Evolutionary conservation across 2,329 filamentous ascomycete species (phyloP).

Genomic region (Hysterium pulicare): DNA sequence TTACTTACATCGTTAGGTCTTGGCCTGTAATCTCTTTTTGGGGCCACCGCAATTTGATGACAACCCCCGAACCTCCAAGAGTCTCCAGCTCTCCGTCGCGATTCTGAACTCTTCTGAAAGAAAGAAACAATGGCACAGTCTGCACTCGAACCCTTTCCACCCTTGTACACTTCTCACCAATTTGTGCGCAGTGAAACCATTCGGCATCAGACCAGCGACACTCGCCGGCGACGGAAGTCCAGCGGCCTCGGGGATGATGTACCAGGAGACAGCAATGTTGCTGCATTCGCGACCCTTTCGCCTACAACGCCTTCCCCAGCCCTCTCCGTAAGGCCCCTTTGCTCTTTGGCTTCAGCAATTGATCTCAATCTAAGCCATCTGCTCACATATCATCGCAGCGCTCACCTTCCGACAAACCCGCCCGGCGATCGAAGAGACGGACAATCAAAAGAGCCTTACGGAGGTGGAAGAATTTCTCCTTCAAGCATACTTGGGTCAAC

Average conservation of each 20-base stretch:
- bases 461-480: slow-evolving; percentile 44
- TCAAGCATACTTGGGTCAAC: slow-evolving; percentile 59
- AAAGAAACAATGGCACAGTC: slow-evolving; percentile 12
- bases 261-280: slow-evolving; percentile 51
- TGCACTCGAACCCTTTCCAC: slow-evolving; percentile 30
- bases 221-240: slow-evolving; percentile 41
- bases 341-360: too few relatives aligned
- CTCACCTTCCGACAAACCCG: slow-evolving; percentile 18
- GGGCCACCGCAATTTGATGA: not conserved
- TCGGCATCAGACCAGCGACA: slow-evolving; percentile 6
- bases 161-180: slow-evolving; percentile 17
- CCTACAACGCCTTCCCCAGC: slow-evolving; percentile 17
- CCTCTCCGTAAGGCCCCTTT: slow-evolving; percentile 16
- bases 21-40: slow-evolving; percentile 2
- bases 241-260: slow-evolving; percentile 52
- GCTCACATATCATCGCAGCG: slow-evolving; percentile 22
- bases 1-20: too few relatives aligned
- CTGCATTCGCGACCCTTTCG: slow-evolving; percentile 48
- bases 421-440: slow-evolving; percentile 45
- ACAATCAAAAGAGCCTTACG: slow-evolving; percentile 44
- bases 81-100: not conserved
- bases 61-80: slow-evolving; percentile 2
- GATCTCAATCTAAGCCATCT: too few relatives aligned
- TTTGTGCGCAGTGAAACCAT: slow-evolving; percentile 11
- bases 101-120: not conserved